A percentile compares a stretch with the other conserved stretches of the same genome.
phyloP scores from a whole-genome alignment of 495 filamentous ascomycete species.

The Penicillium fimorum region DNA sequence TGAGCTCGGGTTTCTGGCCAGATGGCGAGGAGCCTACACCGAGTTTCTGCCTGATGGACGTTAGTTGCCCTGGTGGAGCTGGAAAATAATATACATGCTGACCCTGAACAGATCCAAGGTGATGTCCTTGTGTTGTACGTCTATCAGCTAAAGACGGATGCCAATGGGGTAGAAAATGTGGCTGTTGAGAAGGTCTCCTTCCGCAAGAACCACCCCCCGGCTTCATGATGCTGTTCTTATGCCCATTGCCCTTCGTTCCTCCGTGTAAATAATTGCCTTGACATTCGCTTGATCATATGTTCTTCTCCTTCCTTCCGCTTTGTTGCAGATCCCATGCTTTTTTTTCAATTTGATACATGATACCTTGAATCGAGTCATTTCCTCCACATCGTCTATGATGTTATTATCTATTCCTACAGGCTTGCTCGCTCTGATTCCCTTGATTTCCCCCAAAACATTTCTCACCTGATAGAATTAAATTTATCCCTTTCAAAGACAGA shows the following conservation, averaged over 20 bases:
- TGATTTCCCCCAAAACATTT: neutral
- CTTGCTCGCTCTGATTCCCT: neutral
- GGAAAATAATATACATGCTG: neutral
- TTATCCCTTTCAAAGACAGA: neutral
- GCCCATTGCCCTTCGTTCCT: constrained; percentile 2
- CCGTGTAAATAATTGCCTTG: constrained; percentile 38
- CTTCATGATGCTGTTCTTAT: constrained; percentile 22
- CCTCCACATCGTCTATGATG: neutral
- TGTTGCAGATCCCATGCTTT: constrained; percentile 7
- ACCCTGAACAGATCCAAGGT: constrained; percentile 75
- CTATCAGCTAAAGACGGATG: constrained; percentile 90
- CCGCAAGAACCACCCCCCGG: constrained; percentile 66
- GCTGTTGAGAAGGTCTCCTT: constrained; percentile 97
- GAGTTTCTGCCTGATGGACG: constrained; percentile 99
- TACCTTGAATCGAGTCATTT: constrained; percentile 19
- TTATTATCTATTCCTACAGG: neutral
- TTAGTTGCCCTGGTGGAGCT: constrained; percentile 47
- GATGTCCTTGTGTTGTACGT: constrained; percentile 97
- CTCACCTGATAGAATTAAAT: neutral
- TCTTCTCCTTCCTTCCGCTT: constrained; percentile 9
- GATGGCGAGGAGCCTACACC: constrained; percentile 81
- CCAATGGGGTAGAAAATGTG: constrained; percentile 85
- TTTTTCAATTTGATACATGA: constrained; percentile 20
- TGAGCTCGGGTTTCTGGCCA: constrained; percentile 67
- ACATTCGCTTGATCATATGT: constrained; percentile 23